phyloP scores from a whole-genome alignment of 2,329 filamentous ascomycete genomes.

The Diplodia intermedia region DNA sequence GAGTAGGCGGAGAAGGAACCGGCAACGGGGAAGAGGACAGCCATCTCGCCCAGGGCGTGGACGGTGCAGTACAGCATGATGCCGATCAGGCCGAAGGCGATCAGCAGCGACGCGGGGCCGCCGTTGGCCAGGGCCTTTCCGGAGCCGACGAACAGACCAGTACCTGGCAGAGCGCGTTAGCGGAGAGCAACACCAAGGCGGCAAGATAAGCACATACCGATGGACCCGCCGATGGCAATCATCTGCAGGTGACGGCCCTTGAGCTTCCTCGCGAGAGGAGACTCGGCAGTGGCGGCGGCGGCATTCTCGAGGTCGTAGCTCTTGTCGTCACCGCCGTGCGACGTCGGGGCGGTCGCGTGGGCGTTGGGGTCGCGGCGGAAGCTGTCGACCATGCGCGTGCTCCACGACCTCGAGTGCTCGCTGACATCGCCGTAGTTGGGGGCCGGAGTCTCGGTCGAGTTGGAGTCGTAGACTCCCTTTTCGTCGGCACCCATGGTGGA shows the following conservation, averaged over 20 bases:
- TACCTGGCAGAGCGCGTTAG: slow-evolving; percentile 33
- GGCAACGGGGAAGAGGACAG: slow-evolving; percentile 89
- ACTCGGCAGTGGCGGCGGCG: slow-evolving; percentile 51
- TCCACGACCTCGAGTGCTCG: slow-evolving; percentile 43
- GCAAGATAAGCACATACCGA: slow-evolving; percentile 51
- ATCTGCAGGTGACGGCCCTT: slow-evolving; percentile 80
- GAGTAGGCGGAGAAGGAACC: slow-evolving; percentile 93
- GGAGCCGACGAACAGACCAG: slow-evolving; percentile 84
- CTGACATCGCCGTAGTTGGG: slow-evolving; percentile 47
- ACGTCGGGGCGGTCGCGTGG: slow-evolving; percentile 56
- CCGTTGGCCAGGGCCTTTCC: slow-evolving; percentile 50
- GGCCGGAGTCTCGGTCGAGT: slow-evolving; percentile 30
- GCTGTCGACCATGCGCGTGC: slow-evolving; percentile 53
- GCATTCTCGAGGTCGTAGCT: slow-evolving; percentile 46
- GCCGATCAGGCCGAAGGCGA: slow-evolving; percentile 68
- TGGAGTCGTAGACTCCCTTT: slow-evolving; percentile 32
- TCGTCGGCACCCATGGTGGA: slow-evolving; percentile 25
- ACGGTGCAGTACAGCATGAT: slow-evolving; percentile 91
- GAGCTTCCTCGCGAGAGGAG: slow-evolving; percentile 70
- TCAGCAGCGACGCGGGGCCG: slow-evolving; percentile 48
- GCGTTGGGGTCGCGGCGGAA: slow-evolving; percentile 49
- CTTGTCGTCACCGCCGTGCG: slow-evolving; percentile 60
- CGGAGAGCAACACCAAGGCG: neutral
- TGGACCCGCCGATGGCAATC: slow-evolving; percentile 95
- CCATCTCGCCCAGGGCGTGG: slow-evolving; percentile 89